A percentile compares a stretch with the other conserved stretches of the same genome.
Conservation (phyloP, 352 stramenopile species). For the Phytophthora rubi region DNA sequence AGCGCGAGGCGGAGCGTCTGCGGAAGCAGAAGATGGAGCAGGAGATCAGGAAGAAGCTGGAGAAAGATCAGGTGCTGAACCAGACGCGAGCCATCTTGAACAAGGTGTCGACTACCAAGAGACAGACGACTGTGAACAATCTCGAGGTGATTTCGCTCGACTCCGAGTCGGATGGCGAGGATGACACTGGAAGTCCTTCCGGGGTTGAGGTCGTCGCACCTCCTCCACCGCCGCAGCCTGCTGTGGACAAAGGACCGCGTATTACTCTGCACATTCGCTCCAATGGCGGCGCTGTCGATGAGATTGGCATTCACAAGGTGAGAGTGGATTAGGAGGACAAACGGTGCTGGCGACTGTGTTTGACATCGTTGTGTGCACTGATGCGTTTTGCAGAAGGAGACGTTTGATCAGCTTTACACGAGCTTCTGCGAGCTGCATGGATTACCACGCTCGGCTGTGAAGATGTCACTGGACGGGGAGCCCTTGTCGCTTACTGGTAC, state of each 20-base stretch:
- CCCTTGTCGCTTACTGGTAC: conserved; percentile 37
- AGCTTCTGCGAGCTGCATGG: conserved; percentile 73
- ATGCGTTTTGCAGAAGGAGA: conserved; percentile 51
- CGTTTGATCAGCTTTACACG: conserved; percentile 67
- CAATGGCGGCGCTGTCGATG: conserved; percentile 60
- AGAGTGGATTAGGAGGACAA: neutral
- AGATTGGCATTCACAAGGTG: conserved; percentile 68
- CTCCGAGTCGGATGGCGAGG: conserved; percentile 58
- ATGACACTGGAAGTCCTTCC: neutral
- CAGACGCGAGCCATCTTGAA: conserved; percentile 69
- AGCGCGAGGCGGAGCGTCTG: conserved; percentile 44
- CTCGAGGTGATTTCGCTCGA: conserved; percentile 61
- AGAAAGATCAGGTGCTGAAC: conserved; percentile 62
- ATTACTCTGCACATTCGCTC: conserved; percentile 65
- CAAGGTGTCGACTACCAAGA: conserved; percentile 35
- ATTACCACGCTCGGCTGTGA: conserved; percentile 59
- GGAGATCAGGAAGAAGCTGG: conserved; percentile 60
- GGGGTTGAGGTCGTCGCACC: conserved; percentile 5
- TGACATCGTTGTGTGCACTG: neutral
- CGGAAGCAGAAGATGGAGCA: conserved; percentile 51
- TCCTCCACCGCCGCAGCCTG: neutral
- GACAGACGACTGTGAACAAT: conserved; percentile 31
- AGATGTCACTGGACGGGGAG: conserved; percentile 70
- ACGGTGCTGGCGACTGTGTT: neutral
- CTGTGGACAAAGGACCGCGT: conserved; percentile 54